Base-by-base conservation (phyloP, 1,139 yeast species). In the Ashbya aceris region DNA sequence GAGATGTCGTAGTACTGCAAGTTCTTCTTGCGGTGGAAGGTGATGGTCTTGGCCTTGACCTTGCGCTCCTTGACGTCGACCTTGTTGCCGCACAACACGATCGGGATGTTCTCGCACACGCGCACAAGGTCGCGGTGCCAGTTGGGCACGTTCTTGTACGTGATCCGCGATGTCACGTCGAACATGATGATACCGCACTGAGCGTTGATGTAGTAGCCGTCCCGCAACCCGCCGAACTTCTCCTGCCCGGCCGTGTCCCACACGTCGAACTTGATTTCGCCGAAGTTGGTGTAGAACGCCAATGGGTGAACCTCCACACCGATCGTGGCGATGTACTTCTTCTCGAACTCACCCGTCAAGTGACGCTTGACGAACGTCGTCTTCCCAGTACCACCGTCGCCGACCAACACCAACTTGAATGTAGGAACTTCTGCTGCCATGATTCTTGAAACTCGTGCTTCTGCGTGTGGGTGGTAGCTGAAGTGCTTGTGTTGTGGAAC, bases 241-340 rank as follows among this genome's bases (percentile, higher is more conserved):
- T 93, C 99, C 76, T 93, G 99, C 53, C 98, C 99, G 47, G 99
- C 99, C 49, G 98, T 93, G 70, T 93, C 99, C 99, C 99, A 93
- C 60, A 91, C 96, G 66, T 93, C 96, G 70, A 93, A 93, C 71
- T 86, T 89, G 73, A 93, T 86, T 73, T 91, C 96, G 72, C 99
- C 99, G 63, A 74, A 91, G 77, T 91, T 91, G 67, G 99, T 93
- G 83, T 80, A 86, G 82, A 93, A 93, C 40, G 94, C 89, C 70
- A 93, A 80, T 57, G 98, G 98, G 68, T 91, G 96, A 54, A 93
- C 98, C 70, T 93, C 98, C 55, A 93, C 99, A 76, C 98, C 98
- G 64, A 89, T 84, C 48, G 98, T 93, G 66, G 98, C 98, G 69
- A 85, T 86, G 76, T 93, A 93, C 72, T 89, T 89, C 76, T 93